phyloP scores from a whole-genome alignment of 352 stramenopile genomes.

The Plasmopara halstedii region DNA sequence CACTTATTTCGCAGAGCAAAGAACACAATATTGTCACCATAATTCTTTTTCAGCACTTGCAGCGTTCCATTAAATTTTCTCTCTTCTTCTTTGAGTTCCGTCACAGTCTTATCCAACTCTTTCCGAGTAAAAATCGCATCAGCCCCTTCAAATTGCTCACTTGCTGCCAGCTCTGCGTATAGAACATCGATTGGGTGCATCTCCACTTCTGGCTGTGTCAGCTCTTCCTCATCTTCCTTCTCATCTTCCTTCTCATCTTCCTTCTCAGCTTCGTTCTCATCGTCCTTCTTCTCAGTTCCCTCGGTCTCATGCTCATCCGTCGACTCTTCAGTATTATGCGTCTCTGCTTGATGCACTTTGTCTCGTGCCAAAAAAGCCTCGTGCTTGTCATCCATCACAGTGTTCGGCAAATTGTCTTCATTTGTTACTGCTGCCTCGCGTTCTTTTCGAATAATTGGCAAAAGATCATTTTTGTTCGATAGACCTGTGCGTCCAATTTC shows the following conservation, averaged over 20 bases:
- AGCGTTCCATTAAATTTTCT: constrained; percentile 27
- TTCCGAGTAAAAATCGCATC: constrained; percentile 43
- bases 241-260: constrained; percentile 5
- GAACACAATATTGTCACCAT: constrained; percentile 44
- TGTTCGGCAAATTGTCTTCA: constrained; percentile 30
- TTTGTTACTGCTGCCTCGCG: constrained; percentile 20
- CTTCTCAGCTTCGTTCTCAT: not conserved
- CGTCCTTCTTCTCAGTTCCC: constrained; percentile 13
- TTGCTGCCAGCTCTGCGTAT: constrained; percentile 41
- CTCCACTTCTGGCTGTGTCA: constrained; percentile 43
- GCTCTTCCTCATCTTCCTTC: constrained; percentile 31
- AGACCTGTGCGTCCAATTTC: constrained; percentile 39
- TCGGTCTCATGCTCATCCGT: constrained; percentile 39
- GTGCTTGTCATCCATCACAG: constrained; percentile 41
- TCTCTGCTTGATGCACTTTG: constrained; percentile 42
- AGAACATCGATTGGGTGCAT: constrained; percentile 50
- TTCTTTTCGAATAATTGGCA: constrained; percentile 44
- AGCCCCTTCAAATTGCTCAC: constrained; percentile 33
- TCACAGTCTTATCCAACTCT: constrained; percentile 31
- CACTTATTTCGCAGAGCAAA: constrained; percentile 67
- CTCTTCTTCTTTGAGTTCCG: constrained; percentile 29
- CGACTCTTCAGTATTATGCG: constrained; percentile 40
- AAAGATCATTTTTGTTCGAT: constrained; percentile 41
- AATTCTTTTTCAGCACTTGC: constrained; percentile 38
- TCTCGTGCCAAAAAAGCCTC: constrained; percentile 43